A percentile compares a stretch with the other conserved stretches of the same genome.
Conservation (phyloP, 2,329 filamentous ascomycete species). For the Aspergillus fischeri region DNA sequence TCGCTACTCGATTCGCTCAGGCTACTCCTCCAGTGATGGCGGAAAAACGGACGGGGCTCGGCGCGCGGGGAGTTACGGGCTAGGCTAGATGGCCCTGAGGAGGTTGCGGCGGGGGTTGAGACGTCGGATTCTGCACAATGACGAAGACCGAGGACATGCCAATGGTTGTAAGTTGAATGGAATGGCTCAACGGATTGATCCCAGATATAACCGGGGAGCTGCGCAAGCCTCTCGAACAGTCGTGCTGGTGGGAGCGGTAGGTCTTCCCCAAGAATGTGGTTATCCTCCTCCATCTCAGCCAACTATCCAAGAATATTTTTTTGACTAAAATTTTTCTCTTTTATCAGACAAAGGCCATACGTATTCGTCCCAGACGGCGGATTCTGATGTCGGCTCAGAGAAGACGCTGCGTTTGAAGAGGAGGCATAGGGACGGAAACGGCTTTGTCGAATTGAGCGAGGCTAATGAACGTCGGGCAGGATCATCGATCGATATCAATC, state of each 20-base stretch:
- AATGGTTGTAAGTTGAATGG: slow-evolving; percentile 76
- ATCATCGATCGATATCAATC: background rate
- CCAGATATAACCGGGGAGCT: slow-evolving; percentile 72
- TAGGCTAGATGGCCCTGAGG: slow-evolving; percentile 42
- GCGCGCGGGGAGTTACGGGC: slow-evolving; percentile 41
- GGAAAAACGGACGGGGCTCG: slow-evolving; percentile 38
- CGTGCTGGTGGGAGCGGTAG: slow-evolving; percentile 57
- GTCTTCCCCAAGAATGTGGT: slow-evolving; percentile 42
- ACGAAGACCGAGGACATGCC: slow-evolving; percentile 65
- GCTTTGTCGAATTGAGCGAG: slow-evolving; percentile 7
- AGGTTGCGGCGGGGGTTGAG: slow-evolving; percentile 45
- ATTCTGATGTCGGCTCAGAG: background rate
- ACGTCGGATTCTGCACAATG: slow-evolving; percentile 49
- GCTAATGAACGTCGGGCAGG: slow-evolving; percentile 15
- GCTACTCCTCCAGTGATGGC: slow-evolving; percentile 48
- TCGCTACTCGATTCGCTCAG: slow-evolving; percentile 49
- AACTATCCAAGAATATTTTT: slow-evolving; percentile 11
- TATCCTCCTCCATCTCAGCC: slow-evolving; percentile 34
- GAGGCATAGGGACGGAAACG: slow-evolving; percentile 23
- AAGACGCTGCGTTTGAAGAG: slow-evolving; percentile 8
- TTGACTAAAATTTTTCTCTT: slow-evolving; percentile 4
- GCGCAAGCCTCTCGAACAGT: slow-evolving; percentile 68
- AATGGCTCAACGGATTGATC: slow-evolving; percentile 56
- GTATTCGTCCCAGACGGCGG: slow-evolving; percentile 1
- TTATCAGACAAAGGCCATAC: slow-evolving; percentile 21